Conservation (phyloP, 2,329 filamentous ascomycete genomes). For the Penicillium palitans region DNA sequence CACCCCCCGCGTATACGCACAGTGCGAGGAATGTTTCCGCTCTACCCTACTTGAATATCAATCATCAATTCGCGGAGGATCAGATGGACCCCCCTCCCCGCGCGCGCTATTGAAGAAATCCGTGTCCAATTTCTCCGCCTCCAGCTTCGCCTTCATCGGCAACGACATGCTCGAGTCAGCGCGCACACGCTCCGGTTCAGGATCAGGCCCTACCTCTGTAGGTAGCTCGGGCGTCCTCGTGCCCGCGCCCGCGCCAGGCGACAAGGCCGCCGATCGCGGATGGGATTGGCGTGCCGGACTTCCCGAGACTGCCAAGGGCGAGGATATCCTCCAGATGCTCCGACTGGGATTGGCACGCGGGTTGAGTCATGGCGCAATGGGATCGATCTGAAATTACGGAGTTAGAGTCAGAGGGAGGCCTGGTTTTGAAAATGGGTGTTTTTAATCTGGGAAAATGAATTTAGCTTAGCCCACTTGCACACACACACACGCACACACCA, state of each 20-base stretch:
- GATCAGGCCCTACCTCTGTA: constrained; percentile 47
- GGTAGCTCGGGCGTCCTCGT: constrained; percentile 55
- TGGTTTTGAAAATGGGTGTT: background rate
- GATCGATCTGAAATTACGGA: background rate
- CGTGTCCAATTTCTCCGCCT: constrained; percentile 55
- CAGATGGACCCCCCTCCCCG: constrained; percentile 52
- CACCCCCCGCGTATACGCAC: constrained; percentile 67
- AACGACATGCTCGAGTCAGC: constrained; percentile 65
- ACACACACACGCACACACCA: background rate
- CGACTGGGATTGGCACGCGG: constrained; percentile 74
- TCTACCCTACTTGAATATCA: constrained; percentile 72
- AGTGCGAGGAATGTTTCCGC: constrained; percentile 75
- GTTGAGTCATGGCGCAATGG: constrained; percentile 45
- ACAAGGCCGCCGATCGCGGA: constrained; percentile 52
- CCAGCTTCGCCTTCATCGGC: constrained; percentile 69
- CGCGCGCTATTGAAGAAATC: constrained; percentile 67
- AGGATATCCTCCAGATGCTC: constrained; percentile 71
- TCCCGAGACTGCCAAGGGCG: constrained; percentile 58
- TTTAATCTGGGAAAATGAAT: constrained; percentile 1
- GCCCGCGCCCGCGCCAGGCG: constrained; percentile 32
- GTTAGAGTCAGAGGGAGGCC: background rate
- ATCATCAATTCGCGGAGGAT: constrained; percentile 48
- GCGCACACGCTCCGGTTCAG: constrained; percentile 37
- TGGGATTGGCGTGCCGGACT: constrained; percentile 72
- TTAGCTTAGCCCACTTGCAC: constrained; percentile 3